phyloP scores from a whole-genome alignment of 805 yeast genomes.

The Dipodascus albidus region DNA sequence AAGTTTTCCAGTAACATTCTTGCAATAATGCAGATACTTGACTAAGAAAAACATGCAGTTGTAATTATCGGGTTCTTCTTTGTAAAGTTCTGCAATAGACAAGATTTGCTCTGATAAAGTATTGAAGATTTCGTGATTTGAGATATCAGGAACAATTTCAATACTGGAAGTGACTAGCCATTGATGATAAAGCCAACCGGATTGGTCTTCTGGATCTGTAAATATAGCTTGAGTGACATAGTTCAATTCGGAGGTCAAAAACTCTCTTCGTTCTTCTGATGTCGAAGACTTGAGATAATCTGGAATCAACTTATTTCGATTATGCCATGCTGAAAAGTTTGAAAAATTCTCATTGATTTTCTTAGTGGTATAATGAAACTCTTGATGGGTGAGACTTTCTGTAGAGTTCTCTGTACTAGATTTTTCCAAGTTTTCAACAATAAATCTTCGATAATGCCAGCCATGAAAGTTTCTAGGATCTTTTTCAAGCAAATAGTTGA shows the following conservation, averaged over 20 bases:
- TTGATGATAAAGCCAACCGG: constrained; percentile 79
- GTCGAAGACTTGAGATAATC: constrained; percentile 11
- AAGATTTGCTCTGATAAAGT: constrained; percentile 36
- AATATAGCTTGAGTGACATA: constrained; percentile 73
- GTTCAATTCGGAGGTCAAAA: constrained; percentile 48
- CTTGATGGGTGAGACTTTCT: constrained; percentile 31
- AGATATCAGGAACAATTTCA: constrained; percentile 22
- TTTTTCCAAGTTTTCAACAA: constrained; percentile 31
- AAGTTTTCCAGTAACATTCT: background rate
- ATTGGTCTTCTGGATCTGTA: constrained; percentile 89
- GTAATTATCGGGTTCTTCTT: constrained; percentile 60
- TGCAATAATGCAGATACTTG: constrained; percentile 23
- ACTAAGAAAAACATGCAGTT: constrained; percentile 61
- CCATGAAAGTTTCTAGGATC: constrained; percentile 90
- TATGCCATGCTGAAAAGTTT: constrained; percentile 95
- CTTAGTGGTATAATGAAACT: constrained; percentile 64
- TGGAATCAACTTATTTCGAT: constrained; percentile 61
- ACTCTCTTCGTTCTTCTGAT: constrained; percentile 23
- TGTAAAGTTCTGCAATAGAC: constrained; percentile 51
- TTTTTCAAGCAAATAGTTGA: constrained; percentile 49
- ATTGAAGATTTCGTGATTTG: constrained; percentile 23
- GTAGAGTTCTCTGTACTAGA: constrained; percentile 10
- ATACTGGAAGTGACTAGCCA: constrained; percentile 48
- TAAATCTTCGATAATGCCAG: constrained; percentile 83
- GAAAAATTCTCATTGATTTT: constrained; percentile 78